Base-by-base conservation (phyloP, 2,329 filamentous ascomycete species). In the Cytospora schulzeri region DNA sequence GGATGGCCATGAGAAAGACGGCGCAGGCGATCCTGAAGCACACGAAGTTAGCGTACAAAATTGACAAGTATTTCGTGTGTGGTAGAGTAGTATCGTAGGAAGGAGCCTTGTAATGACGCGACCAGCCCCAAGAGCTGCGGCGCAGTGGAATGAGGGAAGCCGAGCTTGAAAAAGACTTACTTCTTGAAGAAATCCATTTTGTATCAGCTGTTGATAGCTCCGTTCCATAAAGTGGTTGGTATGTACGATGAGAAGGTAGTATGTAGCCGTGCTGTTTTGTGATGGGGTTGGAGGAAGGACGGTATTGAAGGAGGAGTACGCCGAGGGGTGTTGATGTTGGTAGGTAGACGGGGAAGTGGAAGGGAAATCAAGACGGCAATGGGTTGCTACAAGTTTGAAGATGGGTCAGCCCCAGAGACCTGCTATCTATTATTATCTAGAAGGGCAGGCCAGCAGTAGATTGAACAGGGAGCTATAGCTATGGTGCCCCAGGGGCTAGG, bases 131-230 rank as follows among this genome's bases (percentile, higher is more conserved):
- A 48, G 9, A 24, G 45, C 26, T 22, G 51, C n/a, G 9, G n/a
- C 5, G 52, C 4, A 33, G 26, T 6, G 15, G 12, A 3, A 38
- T 3, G 15, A 24, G 3, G 50, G 15, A 19, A 9, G 4, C 19
- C 26, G 22, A 19, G 29, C 14, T 26, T 26, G 31, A 33, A 11
- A 19, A 5, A 14, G 19, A 51, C 62, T 14, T 50, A 64, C 62
- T 61, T 57, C 15, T 57, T 64, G 26, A 61, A 24, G 11, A 15
- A 26, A n/a, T 31, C 52, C 57, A 64, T 64, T 5, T 26, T 26
- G 41, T 5, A 2, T 22, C 22, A 15, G 33, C 15, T n/a, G 33
- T 15, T 8, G 5, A 28, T 38, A 28, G 26, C 17, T 26, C 22
- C 29, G 22, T 7, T 41, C 29, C 51, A 31, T 17, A 22, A 31